Evolutionary conservation across 306 rosid genomes (phyloP).

Genomic region (Gynostemma pentaphyllum): DNA sequence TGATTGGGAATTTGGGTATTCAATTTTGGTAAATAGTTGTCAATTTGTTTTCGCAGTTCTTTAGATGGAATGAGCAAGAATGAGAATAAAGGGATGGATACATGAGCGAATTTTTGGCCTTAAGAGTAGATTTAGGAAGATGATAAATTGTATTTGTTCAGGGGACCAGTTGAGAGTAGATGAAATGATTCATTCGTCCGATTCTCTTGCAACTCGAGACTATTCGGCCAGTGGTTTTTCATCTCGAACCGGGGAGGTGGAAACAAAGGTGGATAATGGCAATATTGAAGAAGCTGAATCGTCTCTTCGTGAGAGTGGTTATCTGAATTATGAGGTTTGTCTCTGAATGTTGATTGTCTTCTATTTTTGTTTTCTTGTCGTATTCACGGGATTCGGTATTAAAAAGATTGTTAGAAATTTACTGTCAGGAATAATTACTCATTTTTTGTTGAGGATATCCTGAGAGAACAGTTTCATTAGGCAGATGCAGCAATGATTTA

Average conservation of each 20-base stretch:
- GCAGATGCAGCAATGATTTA: not conserved
- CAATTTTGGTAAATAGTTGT: not conserved
- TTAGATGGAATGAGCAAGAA: conserved; percentile 35
- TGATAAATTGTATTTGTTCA: conserved; percentile 68
- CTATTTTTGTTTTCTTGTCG: no score
- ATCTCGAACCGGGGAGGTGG: conserved; percentile 61
- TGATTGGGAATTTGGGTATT: not conserved
- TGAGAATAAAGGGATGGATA: conserved; percentile 50
- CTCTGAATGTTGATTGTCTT: conserved; percentile 2
- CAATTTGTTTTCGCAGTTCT: conserved; percentile 22
- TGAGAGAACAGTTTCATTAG: not conserved
- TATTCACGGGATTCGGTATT: no score
- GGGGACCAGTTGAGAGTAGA: conserved; percentile 49
- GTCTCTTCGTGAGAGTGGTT: conserved; percentile 90
- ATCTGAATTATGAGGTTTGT: conserved; percentile 81
- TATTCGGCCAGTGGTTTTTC: conserved; percentile 87
- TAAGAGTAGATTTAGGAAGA: conserved; percentile 34
- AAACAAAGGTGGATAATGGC: conserved; percentile 52
- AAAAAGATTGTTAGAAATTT: not conserved
- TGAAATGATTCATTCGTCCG: conserved; percentile 58
- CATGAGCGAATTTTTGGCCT: conserved; percentile 22
- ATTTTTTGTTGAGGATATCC: not conserved
- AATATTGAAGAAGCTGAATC: conserved; percentile 94
- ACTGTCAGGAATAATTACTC: not conserved
- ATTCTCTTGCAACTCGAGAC: conserved; percentile 81